Evolutionary conservation across 345 rosid genomes (phyloP), one percentile per base, ranked within the genome.

Genomic region (Bruguiera parviflora): DNA sequence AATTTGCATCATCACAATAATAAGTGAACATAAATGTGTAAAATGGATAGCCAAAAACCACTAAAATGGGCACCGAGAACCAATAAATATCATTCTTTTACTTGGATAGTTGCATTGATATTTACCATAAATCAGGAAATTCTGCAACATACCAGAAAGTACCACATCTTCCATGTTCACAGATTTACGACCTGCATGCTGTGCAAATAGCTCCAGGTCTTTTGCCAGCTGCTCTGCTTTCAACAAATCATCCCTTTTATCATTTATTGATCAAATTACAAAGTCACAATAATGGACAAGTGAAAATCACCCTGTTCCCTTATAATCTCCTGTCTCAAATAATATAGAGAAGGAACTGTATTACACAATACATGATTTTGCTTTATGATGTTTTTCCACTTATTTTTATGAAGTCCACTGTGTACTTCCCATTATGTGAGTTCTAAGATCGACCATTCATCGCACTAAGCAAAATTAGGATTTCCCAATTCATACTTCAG

Each of bases 91-190:
- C 49, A 43, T 43, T 43, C 16, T 43, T 13, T 43, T 13, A 43
- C 16, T 43, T 43, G 49, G 49, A 43, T 13, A 43, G 49, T 43
- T 43, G 49, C 15, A 43, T 43, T 43, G 49, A 43, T 43, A 43
- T 3, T 43, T 43, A 43, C 49, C 0, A 43, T 11, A 43, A 43
- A 43, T 21, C 28, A 9, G 27, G 28, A 55, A 55, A 43, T 3
- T 43, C 49, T 13, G 19, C 49, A 66, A 78, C 77, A 74, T 77
- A 91, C 98, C 88, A 19, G 93, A 80, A 71, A 91, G 89, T 68
- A 91, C 78, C 79, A 89, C 96, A 73, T 94, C 97, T 43, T 92
- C 93, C 84, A 82, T 87, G 70, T 84, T 89, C 51, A 89, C 96
- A 67, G 86, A 73, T 79, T 92, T 94, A 58, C 97, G 96, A 64